These are phyloP conservation scores for Lachancea kluyveri DNA, from an alignment of 805 yeast genomes.

Conservation along the genomic window DNA sequence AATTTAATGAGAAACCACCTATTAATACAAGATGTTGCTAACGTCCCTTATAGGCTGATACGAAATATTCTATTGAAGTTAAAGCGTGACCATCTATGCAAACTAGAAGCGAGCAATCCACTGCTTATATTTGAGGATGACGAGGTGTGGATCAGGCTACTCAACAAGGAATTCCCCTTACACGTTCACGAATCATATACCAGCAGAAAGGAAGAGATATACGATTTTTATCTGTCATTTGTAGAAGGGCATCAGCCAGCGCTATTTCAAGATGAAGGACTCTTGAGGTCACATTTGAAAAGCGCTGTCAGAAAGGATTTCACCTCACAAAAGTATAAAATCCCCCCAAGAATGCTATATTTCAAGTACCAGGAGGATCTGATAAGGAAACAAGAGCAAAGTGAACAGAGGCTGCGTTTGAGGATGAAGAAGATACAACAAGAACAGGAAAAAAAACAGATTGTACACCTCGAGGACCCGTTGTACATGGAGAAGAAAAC, in stretches of 20 bases:
- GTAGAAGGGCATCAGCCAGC: conserved; percentile 11
- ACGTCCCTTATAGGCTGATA: conserved; percentile 30
- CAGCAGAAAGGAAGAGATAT: conserved; percentile 20
- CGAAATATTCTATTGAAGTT: conserved; percentile 25
- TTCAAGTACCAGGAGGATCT: conserved; percentile 30
- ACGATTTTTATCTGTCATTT: conserved; percentile 15
- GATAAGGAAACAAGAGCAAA: conserved; percentile 29
- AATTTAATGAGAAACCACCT: conserved; percentile 21
- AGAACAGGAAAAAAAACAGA: conserved; percentile 30
- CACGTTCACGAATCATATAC: conserved; percentile 28
- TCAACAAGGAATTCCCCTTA: conserved; percentile 32
- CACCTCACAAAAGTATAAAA: conserved; percentile 22
- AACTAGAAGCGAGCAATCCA: conserved; percentile 29
- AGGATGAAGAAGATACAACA: conserved; percentile 25
- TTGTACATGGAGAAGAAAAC: conserved; percentile 12
- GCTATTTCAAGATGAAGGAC: conserved; percentile 11
- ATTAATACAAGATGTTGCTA: conserved; percentile 24
- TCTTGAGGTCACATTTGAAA: conserved; percentile 12
- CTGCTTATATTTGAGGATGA: conserved; percentile 34
- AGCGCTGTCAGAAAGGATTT: conserved; percentile 16
- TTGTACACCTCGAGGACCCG: conserved; percentile 21
- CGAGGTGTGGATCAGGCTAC: conserved; percentile 29
- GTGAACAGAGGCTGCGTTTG: conserved; percentile 31
- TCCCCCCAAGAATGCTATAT: conserved; percentile 33
- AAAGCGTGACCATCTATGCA: conserved; percentile 27